A percentile compares a stretch with the other conserved stretches of the same genome.
Conservation (phyloP, 2,329 filamentous ascomycete genomes). For the Fusarium sp. region DNA sequence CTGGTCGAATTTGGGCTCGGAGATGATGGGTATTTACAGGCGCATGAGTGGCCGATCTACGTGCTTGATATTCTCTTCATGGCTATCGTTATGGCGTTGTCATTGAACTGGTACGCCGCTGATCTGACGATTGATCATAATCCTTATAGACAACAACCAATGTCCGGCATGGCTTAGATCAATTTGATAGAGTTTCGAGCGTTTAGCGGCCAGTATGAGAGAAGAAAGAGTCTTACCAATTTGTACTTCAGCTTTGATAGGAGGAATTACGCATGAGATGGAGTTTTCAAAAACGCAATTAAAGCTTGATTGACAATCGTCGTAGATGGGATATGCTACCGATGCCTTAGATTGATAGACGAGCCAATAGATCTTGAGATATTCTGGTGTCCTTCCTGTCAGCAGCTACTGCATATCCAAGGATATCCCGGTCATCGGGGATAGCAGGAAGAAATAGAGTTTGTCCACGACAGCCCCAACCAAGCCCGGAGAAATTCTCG, state of each 20-base stretch:
- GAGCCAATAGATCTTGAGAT: not conserved
- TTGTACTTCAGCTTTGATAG: too few relatives aligned
- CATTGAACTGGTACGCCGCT: not conserved
- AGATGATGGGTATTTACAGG: not conserved
- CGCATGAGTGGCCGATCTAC: not conserved
- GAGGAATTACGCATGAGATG: too few relatives aligned
- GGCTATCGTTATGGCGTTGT: not conserved
- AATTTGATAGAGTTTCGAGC: not conserved
- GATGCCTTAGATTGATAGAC: accelerated
- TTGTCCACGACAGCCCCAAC: not conserved
- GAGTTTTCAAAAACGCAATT: accelerated
- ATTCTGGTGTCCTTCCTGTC: not conserved
- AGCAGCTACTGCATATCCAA: not conserved
- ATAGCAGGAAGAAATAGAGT: not conserved
- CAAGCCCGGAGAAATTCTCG: not conserved
- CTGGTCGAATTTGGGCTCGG: not conserved
- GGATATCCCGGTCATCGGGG: not conserved
- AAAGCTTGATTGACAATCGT: not conserved
- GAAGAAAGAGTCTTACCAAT: accelerated
- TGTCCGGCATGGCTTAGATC: not conserved
- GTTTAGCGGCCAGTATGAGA: accelerated
- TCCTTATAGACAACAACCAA: not conserved
- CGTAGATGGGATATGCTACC: not conserved
- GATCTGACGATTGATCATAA: not conserved
- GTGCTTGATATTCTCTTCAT: not conserved